Percentiles rank a stretch among this genome's conserved stretches.
Evolutionary conservation across 163 green algal species (phyloP).

Genomic region (Volvox carteri): DNA sequence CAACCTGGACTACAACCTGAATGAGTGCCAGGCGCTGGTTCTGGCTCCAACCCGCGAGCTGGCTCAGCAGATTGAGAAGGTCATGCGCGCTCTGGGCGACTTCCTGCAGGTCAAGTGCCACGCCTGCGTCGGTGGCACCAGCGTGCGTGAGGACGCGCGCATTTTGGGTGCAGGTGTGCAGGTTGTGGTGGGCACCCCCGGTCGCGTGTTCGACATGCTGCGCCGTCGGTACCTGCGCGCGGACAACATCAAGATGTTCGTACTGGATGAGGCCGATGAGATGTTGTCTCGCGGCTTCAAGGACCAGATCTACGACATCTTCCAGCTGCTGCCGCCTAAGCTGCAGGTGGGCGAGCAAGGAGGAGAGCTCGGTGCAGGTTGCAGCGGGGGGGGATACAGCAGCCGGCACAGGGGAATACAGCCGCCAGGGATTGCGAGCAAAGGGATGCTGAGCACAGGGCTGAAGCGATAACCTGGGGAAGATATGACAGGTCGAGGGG

Average conservation of each 20-base stretch:
- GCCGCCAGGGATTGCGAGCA: no score
- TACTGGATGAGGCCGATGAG: conserved; percentile 99
- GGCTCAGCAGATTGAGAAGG: conserved; percentile 99
- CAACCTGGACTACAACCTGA: conserved; percentile 96
- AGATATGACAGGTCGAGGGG: no score
- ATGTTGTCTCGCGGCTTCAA: conserved; percentile 99
- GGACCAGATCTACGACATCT: conserved; percentile 99
- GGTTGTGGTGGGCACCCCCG: conserved; percentile 99
- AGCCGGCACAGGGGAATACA: no score
- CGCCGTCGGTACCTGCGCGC: conserved; percentile 94
- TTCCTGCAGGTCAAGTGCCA: conserved; percentile 99
- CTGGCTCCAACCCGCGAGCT: conserved; percentile 98
- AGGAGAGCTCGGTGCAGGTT: no score
- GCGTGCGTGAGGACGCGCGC: conserved; percentile 96
- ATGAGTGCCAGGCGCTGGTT: conserved; percentile 98
- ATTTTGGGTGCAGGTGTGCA: conserved; percentile 96
- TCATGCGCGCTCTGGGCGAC: conserved; percentile 97
- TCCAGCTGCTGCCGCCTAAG: conserved; percentile 99
- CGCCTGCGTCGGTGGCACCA: conserved; percentile 98
- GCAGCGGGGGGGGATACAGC: no score
- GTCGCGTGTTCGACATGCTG: conserved; percentile 99
- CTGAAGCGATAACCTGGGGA: no score
- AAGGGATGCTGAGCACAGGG: no score
- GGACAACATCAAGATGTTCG: conserved; percentile 99
- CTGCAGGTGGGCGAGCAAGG: conserved; percentile 88